phyloP scores from a whole-genome alignment of 1,139 yeast genomes.

The Diutina siamensis region DNA sequence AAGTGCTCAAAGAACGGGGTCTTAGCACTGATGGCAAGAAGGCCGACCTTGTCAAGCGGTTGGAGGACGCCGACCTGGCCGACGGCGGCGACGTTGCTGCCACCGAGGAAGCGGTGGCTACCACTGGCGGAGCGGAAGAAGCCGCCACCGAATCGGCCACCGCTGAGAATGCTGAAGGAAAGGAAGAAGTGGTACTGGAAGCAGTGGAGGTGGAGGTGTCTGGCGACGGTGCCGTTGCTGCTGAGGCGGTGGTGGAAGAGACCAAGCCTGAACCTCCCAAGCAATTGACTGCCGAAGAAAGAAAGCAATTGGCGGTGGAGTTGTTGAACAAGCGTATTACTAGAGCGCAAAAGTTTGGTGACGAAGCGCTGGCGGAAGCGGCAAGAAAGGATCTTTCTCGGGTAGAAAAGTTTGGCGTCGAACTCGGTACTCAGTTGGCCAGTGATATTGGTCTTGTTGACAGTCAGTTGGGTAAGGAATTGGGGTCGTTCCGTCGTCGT shows the following conservation, averaged over 20 bases:
- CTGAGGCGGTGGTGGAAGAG: constrained; percentile 9
- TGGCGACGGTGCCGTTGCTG: constrained; percentile 8
- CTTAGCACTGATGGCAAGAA: constrained; percentile 73
- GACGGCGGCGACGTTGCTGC: not conserved
- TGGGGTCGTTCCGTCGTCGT: constrained; percentile 9
- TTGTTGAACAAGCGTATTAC: constrained; percentile 55
- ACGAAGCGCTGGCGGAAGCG: constrained; percentile 37
- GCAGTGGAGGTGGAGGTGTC: constrained; percentile 11
- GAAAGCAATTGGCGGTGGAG: constrained; percentile 57
- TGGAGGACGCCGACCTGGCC: constrained; percentile 23
- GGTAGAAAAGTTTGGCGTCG: constrained; percentile 78
- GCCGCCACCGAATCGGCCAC: too few species aligned
- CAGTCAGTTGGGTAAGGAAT: constrained; percentile 14
- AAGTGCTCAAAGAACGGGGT: constrained; percentile 54
- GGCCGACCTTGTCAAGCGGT: constrained; percentile 66
- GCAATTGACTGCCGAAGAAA: constrained; percentile 51
- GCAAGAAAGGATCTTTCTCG: constrained; percentile 54
- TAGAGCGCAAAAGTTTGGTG: constrained; percentile 73
- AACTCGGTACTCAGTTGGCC: constrained; percentile 55
- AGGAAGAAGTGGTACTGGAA: constrained; percentile 13
- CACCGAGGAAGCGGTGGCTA: constrained; percentile 9
- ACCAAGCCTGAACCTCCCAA: constrained; percentile 19
- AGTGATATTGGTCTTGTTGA: constrained; percentile 50
- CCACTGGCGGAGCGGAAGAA: too few species aligned
- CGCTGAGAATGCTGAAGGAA: constrained; percentile 9